These are phyloP conservation scores for Apium graveolens DNA, from an alignment of 129 eudicot species.

Conservation along the genomic window DNA sequence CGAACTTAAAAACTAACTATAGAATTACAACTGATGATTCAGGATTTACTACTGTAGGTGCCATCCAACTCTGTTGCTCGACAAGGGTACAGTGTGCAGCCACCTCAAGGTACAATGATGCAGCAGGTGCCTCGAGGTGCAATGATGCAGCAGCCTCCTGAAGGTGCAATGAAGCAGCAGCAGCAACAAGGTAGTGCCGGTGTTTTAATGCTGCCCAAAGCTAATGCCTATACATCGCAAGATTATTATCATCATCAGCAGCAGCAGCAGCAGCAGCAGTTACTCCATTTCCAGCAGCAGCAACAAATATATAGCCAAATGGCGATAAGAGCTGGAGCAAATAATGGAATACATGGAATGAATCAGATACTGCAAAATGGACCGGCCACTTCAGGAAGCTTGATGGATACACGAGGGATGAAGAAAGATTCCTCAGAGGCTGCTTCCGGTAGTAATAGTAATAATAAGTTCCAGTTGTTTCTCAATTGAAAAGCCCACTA, in stretches of 20 bases:
- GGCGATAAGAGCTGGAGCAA: slow-evolving; percentile 43
- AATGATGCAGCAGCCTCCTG: slow-evolving; percentile 32
- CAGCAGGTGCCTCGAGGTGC: slow-evolving; percentile 26
- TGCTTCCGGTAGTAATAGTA: no score
- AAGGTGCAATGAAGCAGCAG: slow-evolving; percentile 23
- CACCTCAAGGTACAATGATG: slow-evolving; percentile 33
- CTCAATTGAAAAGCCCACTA: no score
- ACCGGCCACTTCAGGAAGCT: slow-evolving; percentile 17
- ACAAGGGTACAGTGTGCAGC: slow-evolving; percentile 61
- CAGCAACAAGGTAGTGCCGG: slow-evolving; percentile 13
- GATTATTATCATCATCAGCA: no score
- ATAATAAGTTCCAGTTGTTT: no score
- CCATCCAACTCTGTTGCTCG: slow-evolving; percentile 32
- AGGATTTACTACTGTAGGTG: slow-evolving; percentile 23
- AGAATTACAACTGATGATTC: slow-evolving; percentile 1
- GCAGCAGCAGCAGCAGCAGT: no score
- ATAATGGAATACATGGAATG: slow-evolving; percentile 38
- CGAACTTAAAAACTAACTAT: not conserved
- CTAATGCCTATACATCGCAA: no score
- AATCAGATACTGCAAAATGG: slow-evolving; percentile 50
- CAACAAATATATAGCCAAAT: slow-evolving; percentile 16
- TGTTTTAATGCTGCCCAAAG: slow-evolving; percentile 12
- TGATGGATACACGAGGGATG: slow-evolving; percentile 29
- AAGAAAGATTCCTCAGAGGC: slow-evolving; percentile 37
- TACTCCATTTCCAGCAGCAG: no score